Conservation (phyloP, 495 filamentous ascomycete species). For the Trichoderma reesei region DNA sequence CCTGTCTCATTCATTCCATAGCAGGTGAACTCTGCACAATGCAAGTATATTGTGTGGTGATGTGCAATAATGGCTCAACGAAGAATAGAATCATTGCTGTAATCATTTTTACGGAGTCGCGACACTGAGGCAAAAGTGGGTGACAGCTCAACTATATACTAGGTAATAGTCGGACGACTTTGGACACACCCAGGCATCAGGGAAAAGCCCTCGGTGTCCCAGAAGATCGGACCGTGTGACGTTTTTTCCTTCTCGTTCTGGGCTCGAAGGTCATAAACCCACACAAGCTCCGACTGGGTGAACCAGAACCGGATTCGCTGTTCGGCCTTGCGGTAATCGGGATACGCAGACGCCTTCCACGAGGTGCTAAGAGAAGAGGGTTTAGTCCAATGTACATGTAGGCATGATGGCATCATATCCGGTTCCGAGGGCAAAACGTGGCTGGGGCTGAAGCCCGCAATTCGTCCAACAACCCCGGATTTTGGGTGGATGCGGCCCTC, state of each 20-base stretch:
- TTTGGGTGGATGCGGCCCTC: background rate
- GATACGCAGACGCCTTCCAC: background rate
- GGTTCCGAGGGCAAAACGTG: background rate
- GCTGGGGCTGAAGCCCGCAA: background rate
- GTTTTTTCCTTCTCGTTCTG: background rate
- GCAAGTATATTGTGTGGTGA: no score
- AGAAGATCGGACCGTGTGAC: background rate
- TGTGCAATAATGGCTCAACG: no score
- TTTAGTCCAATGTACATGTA: no score
- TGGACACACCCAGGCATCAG: background rate
- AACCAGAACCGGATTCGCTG: background rate
- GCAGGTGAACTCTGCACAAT: no score
- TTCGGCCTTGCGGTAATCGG: background rate
- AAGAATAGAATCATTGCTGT: no score
- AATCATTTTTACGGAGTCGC: no score
- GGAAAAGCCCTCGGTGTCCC: background rate
- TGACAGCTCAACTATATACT: background rate
- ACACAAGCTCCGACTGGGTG: background rate
- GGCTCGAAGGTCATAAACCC: background rate
- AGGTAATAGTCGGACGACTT: background rate
- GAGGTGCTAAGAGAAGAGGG: no score
- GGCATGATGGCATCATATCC: slow-evolving; percentile 1
- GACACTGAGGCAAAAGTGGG: background rate
- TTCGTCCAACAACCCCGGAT: slow-evolving; percentile 1
- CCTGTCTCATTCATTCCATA: no score